A percentile compares a stretch with the other conserved stretches of the same genome.
Evolutionary conservation across 257 asterid genomes (phyloP).

Genomic region (Ilex aquifolium): DNA sequence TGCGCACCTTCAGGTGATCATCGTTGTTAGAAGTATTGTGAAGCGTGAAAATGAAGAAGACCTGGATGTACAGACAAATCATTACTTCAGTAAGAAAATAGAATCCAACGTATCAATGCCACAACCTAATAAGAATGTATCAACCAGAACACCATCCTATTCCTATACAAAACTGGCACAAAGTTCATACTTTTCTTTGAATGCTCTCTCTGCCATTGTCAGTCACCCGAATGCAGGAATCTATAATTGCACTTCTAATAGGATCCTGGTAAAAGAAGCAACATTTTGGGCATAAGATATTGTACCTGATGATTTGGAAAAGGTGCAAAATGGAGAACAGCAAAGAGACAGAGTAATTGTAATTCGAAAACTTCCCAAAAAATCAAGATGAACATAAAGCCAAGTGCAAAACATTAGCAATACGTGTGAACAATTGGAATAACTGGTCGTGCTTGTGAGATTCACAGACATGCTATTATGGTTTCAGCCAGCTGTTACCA

Average conservation of each 20-base stretch:
- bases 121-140: neutral
- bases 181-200: slow-evolving; percentile 62
- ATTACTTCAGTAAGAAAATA: slow-evolving; percentile 2
- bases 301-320: slow-evolving; percentile 3
- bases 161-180: slow-evolving; percentile 5
- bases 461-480: too few species aligned
- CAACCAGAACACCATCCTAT: neutral
- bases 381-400: neutral
- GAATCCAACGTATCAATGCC: slow-evolving; percentile 6
- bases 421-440: neutral
- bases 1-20: slow-evolving; percentile 84
- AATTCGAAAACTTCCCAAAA: too few species aligned
- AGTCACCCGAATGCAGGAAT: slow-evolving; percentile 91
- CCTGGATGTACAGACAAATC: slow-evolving; percentile 39
- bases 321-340: neutral
- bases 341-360: neutral
- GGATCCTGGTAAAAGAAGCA: slow-evolving; percentile 57
- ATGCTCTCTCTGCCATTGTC: slow-evolving; percentile 98
- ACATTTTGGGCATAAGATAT: slow-evolving; percentile 8
- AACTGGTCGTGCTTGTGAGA: too few species aligned
- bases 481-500: too few species aligned
- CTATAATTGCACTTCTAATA: slow-evolving; percentile 84
- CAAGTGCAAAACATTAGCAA: neutral
- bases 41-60: slow-evolving; percentile 73
- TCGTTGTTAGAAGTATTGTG: slow-evolving; percentile 82